These are phyloP conservation scores for Sutorius australiensis DNA, from an alignment of 768 basidiomycete genomes.

Conservation along the genomic window DNA sequence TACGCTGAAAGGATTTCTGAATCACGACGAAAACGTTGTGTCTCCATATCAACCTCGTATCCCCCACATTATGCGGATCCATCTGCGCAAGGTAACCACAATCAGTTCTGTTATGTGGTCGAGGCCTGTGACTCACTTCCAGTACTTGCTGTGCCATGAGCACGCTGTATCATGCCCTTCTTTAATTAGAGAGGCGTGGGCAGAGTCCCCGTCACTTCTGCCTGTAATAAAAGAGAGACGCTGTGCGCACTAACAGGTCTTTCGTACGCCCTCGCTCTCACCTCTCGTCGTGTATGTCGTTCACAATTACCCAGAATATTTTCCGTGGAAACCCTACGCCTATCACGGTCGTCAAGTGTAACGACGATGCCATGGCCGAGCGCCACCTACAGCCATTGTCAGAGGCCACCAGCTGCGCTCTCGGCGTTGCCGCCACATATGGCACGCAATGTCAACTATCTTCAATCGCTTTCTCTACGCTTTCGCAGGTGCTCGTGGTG, in stretches of 20 bases:
- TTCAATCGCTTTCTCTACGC: constrained; percentile 39
- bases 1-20: background rate
- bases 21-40: background rate
- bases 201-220: background rate
- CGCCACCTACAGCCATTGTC: constrained; percentile 30
- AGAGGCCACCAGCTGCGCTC: constrained; percentile 15
- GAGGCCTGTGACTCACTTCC: background rate
- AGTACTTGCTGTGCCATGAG: constrained; percentile 13
- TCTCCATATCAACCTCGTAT: constrained; percentile 10
- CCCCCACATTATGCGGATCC: background rate
- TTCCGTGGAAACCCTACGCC: constrained; percentile 24
- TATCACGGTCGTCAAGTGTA: constrained; percentile 28
- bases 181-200: background rate
- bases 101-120: background rate
- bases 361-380: constrained; percentile 25
- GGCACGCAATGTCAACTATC: constrained; percentile 33
- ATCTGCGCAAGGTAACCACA: background rate
- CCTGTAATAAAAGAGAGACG: constrained; percentile 3
- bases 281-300: constrained; percentile 12
- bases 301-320: constrained; percentile 32
- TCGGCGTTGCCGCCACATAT: constrained; percentile 46
- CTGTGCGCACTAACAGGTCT: background rate
- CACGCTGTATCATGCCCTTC: background rate
- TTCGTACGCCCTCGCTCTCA: constrained; percentile 1
- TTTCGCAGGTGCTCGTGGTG: constrained; percentile 34